Evolutionary conservation across 441 rosid species (phyloP), one percentile per base, ranked within the genome.

Genomic region (Populus hybrid): DNA sequence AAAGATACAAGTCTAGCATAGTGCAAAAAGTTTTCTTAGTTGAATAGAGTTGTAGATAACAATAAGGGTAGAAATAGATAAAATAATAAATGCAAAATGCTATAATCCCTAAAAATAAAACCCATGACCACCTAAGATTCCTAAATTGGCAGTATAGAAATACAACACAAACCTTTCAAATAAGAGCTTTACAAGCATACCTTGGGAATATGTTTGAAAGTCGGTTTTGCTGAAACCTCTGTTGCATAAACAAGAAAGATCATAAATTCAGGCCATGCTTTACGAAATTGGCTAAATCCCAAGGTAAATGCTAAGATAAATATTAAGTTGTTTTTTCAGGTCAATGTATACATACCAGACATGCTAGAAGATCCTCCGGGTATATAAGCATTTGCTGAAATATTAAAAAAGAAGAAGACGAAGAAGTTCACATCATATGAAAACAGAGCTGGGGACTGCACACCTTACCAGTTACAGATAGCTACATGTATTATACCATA

Each of bases 151-250:
- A 26, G 28, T 26, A 26, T 26, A 50, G 59, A 26, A 26, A 50
- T 16, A 6, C 57, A 50, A 12, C 59, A 50, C 30, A 34, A 42
- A 75, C n/a, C 42, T 71, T 68, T 18, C 50, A 69, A 82, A 76
- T 4, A 53, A 42, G 70, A 23, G 78, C 36, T 71, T 70, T 57
- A 61, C 46, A n/a, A 64, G 75, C 83, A 46, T 88, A 94, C 99
- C 94, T 97, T 97, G 12, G 99, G 99, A 67, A 97, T 91, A 88
- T 94, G 97, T 86, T 92, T 92, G 86, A 87, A 94, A 73, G 84
- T 84, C 74, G 97, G 95, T 84, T 85, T 91, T 72, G 86, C 81
- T 21, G 87, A 72, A 72, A 81, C 85, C 81, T 83, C 99, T 97
- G 97, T 81, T 78, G 68, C 32, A 74, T 53, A 73, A 74, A 88